phyloP scores from a whole-genome alignment of 176 grass and related monocot genomes.

The Pontederia crassipes region DNA sequence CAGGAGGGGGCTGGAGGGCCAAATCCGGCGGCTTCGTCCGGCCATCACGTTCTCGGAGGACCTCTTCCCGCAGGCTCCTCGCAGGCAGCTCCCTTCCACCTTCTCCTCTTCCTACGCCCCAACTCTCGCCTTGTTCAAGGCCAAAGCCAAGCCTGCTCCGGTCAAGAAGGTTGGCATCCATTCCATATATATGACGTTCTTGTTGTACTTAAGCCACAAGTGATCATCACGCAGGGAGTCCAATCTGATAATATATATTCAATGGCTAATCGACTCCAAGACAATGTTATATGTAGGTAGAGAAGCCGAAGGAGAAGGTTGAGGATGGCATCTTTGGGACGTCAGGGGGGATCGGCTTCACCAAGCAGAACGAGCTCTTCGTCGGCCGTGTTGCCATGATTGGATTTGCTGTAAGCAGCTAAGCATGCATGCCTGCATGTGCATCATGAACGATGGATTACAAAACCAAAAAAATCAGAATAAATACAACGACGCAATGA shows the following conservation, averaged over 20 bases:
- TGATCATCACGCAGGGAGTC: too few relatives aligned
- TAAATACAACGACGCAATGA: too few relatives aligned
- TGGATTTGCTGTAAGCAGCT: conserved; percentile 72
- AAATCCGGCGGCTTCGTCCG: conserved; percentile 11
- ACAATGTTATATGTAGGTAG: neutral
- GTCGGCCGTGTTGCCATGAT: conserved; percentile 96
- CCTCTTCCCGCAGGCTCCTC: conserved; percentile 2
- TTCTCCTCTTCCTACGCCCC: conserved; percentile 10
- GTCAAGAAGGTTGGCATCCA: conserved; percentile 41
- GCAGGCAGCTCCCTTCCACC: neutral
- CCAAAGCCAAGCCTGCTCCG: conserved; percentile 54
- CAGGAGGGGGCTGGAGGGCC: conserved; percentile 23
- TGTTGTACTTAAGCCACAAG: too few relatives aligned
- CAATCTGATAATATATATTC: too few relatives aligned
- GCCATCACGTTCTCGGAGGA: conserved; percentile 22
- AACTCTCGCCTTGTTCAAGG: conserved; percentile 57
- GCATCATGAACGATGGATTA: neutral
- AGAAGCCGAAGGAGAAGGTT: conserved; percentile 30
- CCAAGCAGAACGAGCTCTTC: conserved; percentile 99
- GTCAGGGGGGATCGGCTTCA: conserved; percentile 96
- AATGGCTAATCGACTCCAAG: too few relatives aligned
- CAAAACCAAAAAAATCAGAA: too few relatives aligned
- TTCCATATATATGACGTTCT: too few relatives aligned
- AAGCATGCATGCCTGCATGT: neutral
- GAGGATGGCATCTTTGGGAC: conserved; percentile 95